Evolutionary conservation across 2,329 filamentous ascomycete genomes (phyloP), one percentile per base, ranked within the genome.

Genomic region (Aquanectria penicillioides): DNA sequence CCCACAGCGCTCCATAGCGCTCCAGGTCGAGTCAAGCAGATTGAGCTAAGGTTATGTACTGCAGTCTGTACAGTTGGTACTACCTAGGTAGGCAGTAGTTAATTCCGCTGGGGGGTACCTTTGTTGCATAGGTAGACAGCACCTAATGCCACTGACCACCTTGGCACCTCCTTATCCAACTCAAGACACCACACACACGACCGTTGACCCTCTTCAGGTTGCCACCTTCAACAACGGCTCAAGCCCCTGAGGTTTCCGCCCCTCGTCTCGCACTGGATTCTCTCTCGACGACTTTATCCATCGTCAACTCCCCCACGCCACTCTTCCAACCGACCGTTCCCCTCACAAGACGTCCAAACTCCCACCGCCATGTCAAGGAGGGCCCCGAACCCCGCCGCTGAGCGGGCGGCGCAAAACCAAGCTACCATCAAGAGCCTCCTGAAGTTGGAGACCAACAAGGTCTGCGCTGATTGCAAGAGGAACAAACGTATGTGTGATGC

Each of bases 381-480:
- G 74, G 81, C 87, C 60, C 86, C 88, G 59, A 92, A 93, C 78
- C 88, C 92, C 73, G 89, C 88, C 65, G 91, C 92, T 67, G 92
- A 97, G 79, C 89, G 92, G 78, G 92, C 93, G 71, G 94, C 94
- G 72, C 91, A 96, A 80, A 99, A 99, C 80, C 90, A 92, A 77
- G 88, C 90, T 75, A 96, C 93, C 38, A 92, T 99, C 78, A 98
- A 98, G 83, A 93, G 87, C 74, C 86, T 99, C 69, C 83, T 98
- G 75, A 99, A 98, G 81, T 81, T 99, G 68, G 94, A 98, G 74
- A 82, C 88, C 63, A 99, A 99, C 82, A 99, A 99, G 83, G 88
- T 91, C 74, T 99, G 95, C 83, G 93, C 94, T 61, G 95, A 99
- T 78, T 99, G 95, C 87, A 99, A 99, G 84, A 89, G 91, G 76